Conservation (phyloP, 768 basidiomycete genomes). For the Macrolepiota albuminosa region DNA sequence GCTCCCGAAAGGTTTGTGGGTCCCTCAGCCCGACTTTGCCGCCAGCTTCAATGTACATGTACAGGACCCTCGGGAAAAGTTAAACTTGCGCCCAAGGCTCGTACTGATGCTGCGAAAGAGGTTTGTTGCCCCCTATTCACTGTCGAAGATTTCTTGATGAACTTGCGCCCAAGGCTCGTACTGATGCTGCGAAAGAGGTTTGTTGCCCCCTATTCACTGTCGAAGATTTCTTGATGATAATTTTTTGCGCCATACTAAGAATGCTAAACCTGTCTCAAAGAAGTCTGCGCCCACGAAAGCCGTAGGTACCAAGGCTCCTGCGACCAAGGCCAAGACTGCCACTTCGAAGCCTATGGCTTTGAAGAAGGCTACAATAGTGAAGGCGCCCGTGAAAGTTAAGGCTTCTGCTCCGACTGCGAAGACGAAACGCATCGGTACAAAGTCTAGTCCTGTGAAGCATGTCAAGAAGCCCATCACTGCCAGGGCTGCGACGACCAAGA, state of each 20-base stretch:
- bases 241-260: conserved; percentile 18
- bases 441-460: conserved; percentile 12
- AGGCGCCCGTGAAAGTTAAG: conserved; percentile 23
- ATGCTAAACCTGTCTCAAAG: conserved; percentile 40
- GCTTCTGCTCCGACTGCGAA: conserved; percentile 24
- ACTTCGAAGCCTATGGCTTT: conserved; percentile 16
- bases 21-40: conserved; percentile 1
- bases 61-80: conserved; percentile 35
- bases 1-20: conserved; percentile 42
- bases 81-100: conserved; percentile 50
- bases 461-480: no score
- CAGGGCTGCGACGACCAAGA: conserved; percentile 24
- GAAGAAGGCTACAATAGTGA: conserved; percentile 13
- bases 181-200: conserved; percentile 55
- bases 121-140: conserved; percentile 18
- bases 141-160: conserved; percentile 5
- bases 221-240: conserved; percentile 6
- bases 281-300: conserved; percentile 25
- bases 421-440: conserved; percentile 16
- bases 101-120: conserved; percentile 53
- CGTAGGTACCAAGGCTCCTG: conserved; percentile 26
- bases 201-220: neutral
- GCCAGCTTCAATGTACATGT: conserved; percentile 1
- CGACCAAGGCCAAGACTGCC: conserved; percentile 20
- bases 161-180: conserved; percentile 51